A percentile compares a stretch with the other conserved stretches of the same genome.
These are phyloP conservation scores for Lagenaria siceraria DNA, from an alignment of 306 rosid species.

Conservation along the genomic window DNA sequence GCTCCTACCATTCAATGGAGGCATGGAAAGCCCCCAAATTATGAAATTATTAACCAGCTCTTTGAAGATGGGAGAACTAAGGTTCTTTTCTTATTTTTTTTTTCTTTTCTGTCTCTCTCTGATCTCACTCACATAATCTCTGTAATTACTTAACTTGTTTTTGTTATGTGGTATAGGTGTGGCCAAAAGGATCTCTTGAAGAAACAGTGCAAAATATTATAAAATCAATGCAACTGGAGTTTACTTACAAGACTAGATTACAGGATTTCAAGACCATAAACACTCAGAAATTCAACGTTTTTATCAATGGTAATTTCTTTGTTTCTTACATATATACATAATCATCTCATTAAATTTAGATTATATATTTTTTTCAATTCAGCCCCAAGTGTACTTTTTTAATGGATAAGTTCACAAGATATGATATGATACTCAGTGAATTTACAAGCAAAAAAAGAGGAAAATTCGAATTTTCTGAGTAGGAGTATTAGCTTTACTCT, in stretches of 20 bases:
- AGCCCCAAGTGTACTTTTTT: too few relatives aligned
- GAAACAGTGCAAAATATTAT: conserved; percentile 46
- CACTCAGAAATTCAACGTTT: conserved; percentile 30
- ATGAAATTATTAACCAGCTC: conserved; percentile 30
- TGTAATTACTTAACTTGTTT: neutral
- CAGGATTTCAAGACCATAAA: conserved; percentile 32
- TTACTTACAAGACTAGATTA: conserved; percentile 30
- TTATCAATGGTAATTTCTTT: conserved; percentile 24
- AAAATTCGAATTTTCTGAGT: too few relatives aligned
- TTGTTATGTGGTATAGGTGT: conserved; percentile 22
- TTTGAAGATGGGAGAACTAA: conserved; percentile 54
- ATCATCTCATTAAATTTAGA: too few relatives aligned
- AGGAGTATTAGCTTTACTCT: too few relatives aligned
- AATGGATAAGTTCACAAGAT: too few relatives aligned
- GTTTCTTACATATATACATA: neutral
- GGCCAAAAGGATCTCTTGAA: conserved; percentile 51
- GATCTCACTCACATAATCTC: neutral
- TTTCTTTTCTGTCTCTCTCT: neutral
- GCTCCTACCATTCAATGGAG: conserved; percentile 26
- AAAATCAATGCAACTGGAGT: conserved; percentile 41
- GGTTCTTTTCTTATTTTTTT: conserved; percentile 8
- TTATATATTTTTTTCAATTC: too few relatives aligned
- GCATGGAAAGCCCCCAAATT: conserved; percentile 54
- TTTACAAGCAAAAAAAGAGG: too few relatives aligned
- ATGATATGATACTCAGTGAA: too few relatives aligned